These are phyloP conservation scores for Podospora pseudopauciseta DNA, from an alignment of 495 filamentous ascomycete genomes.

Conservation along the genomic window DNA sequence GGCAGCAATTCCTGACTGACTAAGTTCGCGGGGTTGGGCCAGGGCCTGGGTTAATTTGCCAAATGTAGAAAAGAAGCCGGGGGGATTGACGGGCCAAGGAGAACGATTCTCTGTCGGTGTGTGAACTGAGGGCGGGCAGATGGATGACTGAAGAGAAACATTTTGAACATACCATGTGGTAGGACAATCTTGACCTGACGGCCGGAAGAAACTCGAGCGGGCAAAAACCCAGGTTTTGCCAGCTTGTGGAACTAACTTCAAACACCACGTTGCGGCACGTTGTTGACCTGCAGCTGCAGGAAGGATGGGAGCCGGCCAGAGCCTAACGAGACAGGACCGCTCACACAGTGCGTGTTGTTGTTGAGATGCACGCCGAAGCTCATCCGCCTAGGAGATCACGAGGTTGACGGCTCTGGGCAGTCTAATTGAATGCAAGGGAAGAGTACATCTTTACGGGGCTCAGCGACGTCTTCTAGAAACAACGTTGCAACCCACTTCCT, in stretches of 20 bases:
- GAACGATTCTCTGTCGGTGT: neutral
- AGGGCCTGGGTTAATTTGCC: neutral
- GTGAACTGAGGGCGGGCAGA: neutral
- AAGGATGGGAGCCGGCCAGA: neutral
- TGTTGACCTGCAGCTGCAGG: neutral
- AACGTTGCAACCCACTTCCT: conserved; percentile 4
- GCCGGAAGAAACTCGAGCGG: neutral
- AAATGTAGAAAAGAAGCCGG: conserved; percentile 9
- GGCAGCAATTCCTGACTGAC: neutral
- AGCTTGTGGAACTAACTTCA: neutral
- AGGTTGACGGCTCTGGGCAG: neutral
- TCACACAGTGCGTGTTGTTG: conserved; percentile 1
- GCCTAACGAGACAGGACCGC: conserved; percentile 3
- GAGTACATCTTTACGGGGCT: too few species aligned
- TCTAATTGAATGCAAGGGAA: neutral
- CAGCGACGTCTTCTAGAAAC: too few species aligned
- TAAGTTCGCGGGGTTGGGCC: neutral
- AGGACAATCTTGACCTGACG: neutral
- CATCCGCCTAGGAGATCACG: too few species aligned
- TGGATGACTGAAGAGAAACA: neutral
- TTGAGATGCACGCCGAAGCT: neutral
- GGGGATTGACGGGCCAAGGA: neutral
- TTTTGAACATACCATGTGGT: conserved; percentile 6
- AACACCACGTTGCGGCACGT: neutral
- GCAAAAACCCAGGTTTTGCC: neutral